Percentiles rank a stretch among this genome's conserved stretches.
Conservation (phyloP, 1,284 basidiomycete genomes). For the Leccinum pachyderme region DNA sequence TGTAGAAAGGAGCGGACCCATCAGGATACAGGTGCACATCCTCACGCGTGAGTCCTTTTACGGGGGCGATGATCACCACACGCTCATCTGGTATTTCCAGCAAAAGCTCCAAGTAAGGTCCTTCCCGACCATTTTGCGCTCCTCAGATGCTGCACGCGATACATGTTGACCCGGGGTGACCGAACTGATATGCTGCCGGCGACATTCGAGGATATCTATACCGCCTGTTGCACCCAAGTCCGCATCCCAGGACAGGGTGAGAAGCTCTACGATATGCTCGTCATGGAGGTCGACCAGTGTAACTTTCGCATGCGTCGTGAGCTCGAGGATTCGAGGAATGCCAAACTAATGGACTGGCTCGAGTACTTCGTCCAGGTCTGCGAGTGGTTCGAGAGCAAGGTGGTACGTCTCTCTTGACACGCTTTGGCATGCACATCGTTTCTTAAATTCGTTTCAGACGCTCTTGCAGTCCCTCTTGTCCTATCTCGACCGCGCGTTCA, state of each 20-base stretch:
- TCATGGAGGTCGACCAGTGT: conserved; percentile 54
- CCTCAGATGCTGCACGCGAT: conserved; percentile 43
- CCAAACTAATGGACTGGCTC: conserved; percentile 46
- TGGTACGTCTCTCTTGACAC: conserved; percentile 44
- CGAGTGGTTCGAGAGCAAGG: conserved; percentile 60
- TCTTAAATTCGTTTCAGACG: conserved; percentile 33
- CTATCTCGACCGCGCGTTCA: conserved; percentile 61
- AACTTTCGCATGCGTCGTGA: conserved; percentile 38
- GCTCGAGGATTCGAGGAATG: conserved; percentile 31
- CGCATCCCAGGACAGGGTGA: conserved; percentile 50
- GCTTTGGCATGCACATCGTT: not conserved
- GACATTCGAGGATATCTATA: conserved; percentile 57
- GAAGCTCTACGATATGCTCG: conserved; percentile 50
- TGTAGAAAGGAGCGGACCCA: conserved; percentile 33
- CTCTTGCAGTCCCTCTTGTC: conserved; percentile 58
- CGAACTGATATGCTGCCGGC: conserved; percentile 36
- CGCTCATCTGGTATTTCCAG: conserved; percentile 11
- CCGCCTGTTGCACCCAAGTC: conserved; percentile 54
- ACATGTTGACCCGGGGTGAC: conserved; percentile 40
- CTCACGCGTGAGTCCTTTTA: conserved; percentile 35
- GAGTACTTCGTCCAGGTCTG: conserved; percentile 49
- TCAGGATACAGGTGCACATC: conserved; percentile 45
- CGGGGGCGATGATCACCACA: not conserved
- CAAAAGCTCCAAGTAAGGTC: conserved; percentile 8
- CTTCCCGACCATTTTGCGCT: conserved; percentile 17